phyloP scores from a whole-genome alignment of 2,329 filamentous ascomycete genomes.

The Didymella pinodella region DNA sequence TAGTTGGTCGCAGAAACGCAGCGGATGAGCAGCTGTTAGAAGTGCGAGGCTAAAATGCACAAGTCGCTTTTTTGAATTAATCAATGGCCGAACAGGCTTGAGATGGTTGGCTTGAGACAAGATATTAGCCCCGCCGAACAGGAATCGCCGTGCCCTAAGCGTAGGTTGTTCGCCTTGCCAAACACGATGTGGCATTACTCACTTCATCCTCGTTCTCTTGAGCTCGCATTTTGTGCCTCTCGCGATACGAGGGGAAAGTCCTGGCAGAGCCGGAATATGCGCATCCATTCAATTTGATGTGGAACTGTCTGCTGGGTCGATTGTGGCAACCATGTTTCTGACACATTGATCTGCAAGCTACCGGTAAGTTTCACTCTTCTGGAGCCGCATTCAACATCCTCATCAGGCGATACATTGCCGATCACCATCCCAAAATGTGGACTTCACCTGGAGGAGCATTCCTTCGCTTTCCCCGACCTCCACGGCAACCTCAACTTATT shows the following conservation, averaged over 20 bases:
- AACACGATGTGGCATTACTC: neutral
- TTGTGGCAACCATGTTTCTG: neutral
- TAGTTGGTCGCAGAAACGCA: too few relatives aligned
- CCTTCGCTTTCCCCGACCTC: slow-evolving; percentile 2
- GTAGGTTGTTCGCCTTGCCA: neutral
- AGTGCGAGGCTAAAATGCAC: too few relatives aligned
- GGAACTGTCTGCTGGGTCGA: neutral
- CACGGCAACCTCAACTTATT: neutral
- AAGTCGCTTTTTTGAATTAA: too few relatives aligned
- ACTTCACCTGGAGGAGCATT: neutral
- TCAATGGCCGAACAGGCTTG: too few relatives aligned
- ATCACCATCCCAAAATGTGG: slow-evolving; percentile 5
- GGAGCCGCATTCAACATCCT: neutral
- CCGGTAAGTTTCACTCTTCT: neutral
- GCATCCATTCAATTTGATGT: neutral
- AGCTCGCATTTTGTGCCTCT: neutral
- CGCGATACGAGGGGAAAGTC: neutral
- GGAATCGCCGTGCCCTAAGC: too few relatives aligned
- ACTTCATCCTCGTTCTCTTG: neutral
- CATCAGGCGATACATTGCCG: neutral
- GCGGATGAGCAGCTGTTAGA: too few relatives aligned
- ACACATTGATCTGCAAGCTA: slow-evolving; percentile 3
- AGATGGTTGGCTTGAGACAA: neutral
- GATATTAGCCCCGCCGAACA: too few relatives aligned
- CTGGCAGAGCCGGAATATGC: neutral